phyloP scores from a whole-genome alignment of 257 asterid genomes.

The Salvia hispanica region DNA sequence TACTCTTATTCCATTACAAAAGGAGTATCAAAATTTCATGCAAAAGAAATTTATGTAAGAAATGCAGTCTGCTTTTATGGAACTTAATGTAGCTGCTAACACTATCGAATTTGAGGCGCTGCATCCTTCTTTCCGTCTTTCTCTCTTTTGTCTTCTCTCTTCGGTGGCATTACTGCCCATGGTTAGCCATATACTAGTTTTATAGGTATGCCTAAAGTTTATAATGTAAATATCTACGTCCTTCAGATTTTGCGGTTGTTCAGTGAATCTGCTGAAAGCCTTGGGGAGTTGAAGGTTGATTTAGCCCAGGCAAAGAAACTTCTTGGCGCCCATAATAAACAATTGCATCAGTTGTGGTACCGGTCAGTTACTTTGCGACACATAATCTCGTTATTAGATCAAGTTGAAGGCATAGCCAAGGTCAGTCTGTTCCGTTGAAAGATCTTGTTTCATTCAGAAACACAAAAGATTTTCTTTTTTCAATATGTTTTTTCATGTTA shows the following conservation, averaged over 20 bases:
- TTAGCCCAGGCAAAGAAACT: constrained; percentile 82
- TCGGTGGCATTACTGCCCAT: constrained; percentile 18
- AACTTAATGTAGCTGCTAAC: constrained; percentile 7
- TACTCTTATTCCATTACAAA: constrained; percentile 5
- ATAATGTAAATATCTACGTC: constrained; percentile 20
- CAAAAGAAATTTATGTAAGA: background rate
- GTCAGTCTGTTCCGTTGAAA: constrained; percentile 47
- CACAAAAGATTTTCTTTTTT: background rate
- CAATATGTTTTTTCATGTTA: background rate
- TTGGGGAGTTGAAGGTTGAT: constrained; percentile 79
- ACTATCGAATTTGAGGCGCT: constrained; percentile 20
- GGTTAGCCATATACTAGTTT: constrained; percentile 19
- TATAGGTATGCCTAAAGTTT: constrained; percentile 18
- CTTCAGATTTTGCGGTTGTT: constrained; percentile 92
- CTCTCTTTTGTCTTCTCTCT: background rate
- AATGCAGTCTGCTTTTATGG: background rate
- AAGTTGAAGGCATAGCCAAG: constrained; percentile 98
- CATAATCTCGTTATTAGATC: constrained; percentile 90
- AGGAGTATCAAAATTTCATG: background rate
- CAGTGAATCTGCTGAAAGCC: constrained; percentile 92
- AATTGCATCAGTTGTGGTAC: constrained; percentile 96
- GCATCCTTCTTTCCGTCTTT: constrained; percentile 4
- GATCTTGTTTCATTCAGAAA: constrained; percentile 19
- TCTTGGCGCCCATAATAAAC: constrained; percentile 92
- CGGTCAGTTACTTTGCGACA: constrained; percentile 98